Percentiles rank a stretch among this genome's conserved stretches.
phyloP scores from a whole-genome alignment of 2,329 filamentous ascomycete genomes.

The Ophiostoma himal-ulmi region DNA sequence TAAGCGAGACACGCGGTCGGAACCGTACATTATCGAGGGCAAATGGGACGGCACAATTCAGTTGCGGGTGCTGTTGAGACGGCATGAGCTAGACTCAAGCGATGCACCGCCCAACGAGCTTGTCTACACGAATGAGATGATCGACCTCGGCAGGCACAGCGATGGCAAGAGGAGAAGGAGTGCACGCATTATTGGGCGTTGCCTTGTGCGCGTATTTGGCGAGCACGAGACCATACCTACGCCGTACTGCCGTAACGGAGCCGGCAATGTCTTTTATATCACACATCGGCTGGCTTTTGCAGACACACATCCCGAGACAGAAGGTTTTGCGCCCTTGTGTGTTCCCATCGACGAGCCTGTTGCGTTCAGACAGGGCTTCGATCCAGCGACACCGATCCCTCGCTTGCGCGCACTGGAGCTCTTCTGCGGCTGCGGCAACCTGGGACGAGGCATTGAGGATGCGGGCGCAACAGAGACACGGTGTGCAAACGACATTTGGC shows the following conservation, averaged over 20 bases:
- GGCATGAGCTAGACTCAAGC: slow-evolving; percentile 35
- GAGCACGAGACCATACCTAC: slow-evolving; percentile 43
- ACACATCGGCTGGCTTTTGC: slow-evolving; percentile 31
- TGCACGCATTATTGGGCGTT: slow-evolving; percentile 47
- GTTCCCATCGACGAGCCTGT: neutral
- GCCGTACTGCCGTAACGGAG: slow-evolving; percentile 61
- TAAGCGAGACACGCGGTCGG: slow-evolving; percentile 38
- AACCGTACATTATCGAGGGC: slow-evolving; percentile 55
- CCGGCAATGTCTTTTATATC: slow-evolving; percentile 61
- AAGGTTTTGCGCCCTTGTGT: neutral
- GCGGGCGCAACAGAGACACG: slow-evolving; percentile 58
- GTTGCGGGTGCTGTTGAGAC: slow-evolving; percentile 51
- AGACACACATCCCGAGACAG: neutral
- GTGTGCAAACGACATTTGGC: slow-evolving; percentile 62
- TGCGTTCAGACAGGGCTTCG: slow-evolving; percentile 50
- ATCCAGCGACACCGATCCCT: slow-evolving; percentile 36
- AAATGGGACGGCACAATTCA: slow-evolving; percentile 32
- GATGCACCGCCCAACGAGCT: slow-evolving; percentile 51
- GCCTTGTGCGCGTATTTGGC: slow-evolving; percentile 53
- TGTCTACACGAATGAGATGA: slow-evolving; percentile 46
- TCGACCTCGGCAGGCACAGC: slow-evolving; percentile 32
- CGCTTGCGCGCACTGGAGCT: slow-evolving; percentile 60
- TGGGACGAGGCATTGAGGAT: slow-evolving; percentile 71
- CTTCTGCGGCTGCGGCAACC: slow-evolving; percentile 72
- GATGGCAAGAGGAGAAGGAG: slow-evolving; percentile 12